Evolutionary conservation across 1,284 basidiomycete species (phyloP).

Genomic region (Malassezia japonica): DNA sequence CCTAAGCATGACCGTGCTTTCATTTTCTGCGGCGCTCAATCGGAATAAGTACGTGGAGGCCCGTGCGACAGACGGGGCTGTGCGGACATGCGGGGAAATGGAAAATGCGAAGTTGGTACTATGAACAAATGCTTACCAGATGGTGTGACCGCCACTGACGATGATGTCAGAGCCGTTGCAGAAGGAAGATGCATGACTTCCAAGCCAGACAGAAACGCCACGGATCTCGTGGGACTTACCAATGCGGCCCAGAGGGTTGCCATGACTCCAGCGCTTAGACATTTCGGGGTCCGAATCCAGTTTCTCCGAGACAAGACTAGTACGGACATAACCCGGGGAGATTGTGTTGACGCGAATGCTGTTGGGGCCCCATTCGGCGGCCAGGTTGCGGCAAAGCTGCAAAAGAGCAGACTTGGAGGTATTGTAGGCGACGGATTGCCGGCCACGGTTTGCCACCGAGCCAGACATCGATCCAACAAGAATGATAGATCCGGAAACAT

Average conservation of each 20-base stretch:
- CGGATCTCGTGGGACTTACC: slow-evolving; percentile 67
- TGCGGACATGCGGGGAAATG: too few relatives aligned
- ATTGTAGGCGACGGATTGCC: slow-evolving; percentile 67
- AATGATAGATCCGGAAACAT: slow-evolving; percentile 65
- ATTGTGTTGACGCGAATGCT: slow-evolving; percentile 53
- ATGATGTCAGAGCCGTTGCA: slow-evolving; percentile 46
- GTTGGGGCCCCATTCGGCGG: slow-evolving; percentile 65
- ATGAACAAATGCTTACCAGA: slow-evolving; percentile 34
- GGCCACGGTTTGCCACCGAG: slow-evolving; percentile 65
- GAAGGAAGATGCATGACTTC: slow-evolving; percentile 52
- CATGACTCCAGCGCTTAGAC: slow-evolving; percentile 61
- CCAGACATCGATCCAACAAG: slow-evolving; percentile 79
- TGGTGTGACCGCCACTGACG: slow-evolving; percentile 47
- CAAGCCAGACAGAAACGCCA: slow-evolving; percentile 69
- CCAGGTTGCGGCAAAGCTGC: slow-evolving; percentile 73
- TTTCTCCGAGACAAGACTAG: slow-evolving; percentile 67
- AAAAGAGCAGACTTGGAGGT: slow-evolving; percentile 69
- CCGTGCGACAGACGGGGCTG: not conserved
- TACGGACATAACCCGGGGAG: slow-evolving; percentile 46
- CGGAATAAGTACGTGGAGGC: not conserved
- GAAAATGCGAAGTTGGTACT: not conserved
- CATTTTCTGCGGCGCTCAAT: too few relatives aligned
- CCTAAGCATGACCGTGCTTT: too few relatives aligned
- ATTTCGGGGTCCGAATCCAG: slow-evolving; percentile 63
- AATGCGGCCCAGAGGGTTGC: slow-evolving; percentile 66